A percentile compares a stretch with the other conserved stretches of the same genome.
Evolutionary conservation across 805 yeast genomes (phyloP).

Genomic region (Metschnikowia peoriensis): DNA sequence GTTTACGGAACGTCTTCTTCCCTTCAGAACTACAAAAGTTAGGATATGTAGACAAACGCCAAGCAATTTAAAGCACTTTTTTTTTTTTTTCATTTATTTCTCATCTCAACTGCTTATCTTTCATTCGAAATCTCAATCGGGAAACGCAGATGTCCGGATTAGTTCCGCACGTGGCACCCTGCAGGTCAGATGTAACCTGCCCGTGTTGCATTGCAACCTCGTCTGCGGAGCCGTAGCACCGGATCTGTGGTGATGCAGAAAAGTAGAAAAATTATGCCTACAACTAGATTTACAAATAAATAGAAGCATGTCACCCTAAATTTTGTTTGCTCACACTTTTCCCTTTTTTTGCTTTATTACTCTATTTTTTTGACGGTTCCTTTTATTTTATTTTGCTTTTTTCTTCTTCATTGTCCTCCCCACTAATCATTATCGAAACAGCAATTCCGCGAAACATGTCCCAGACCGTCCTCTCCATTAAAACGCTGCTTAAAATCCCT

Average conservation of each 20-base stretch:
- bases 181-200: background rate
- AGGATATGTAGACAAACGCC: background rate
- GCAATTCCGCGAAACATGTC: slow-evolving; percentile 10
- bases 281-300: background rate
- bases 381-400: background rate
- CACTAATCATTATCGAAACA: background rate
- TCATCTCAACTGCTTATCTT: background rate
- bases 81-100: background rate
- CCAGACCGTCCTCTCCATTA: slow-evolving; percentile 5
- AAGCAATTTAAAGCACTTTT: background rate
- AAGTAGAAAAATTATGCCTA: background rate
- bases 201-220: background rate
- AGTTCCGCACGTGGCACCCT: background rate
- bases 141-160: background rate
- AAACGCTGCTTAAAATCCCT: slow-evolving; percentile 9
- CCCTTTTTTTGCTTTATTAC: background rate
- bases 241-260: background rate
- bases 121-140: background rate
- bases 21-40: too few relatives aligned
- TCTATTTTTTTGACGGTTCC: background rate
- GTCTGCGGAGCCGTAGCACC: background rate
- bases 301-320: background rate
- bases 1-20: too few relatives aligned
- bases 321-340: background rate
- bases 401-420: background rate